Conservation (phyloP, 805 yeast species). For the Teunomyces pallodes region DNA sequence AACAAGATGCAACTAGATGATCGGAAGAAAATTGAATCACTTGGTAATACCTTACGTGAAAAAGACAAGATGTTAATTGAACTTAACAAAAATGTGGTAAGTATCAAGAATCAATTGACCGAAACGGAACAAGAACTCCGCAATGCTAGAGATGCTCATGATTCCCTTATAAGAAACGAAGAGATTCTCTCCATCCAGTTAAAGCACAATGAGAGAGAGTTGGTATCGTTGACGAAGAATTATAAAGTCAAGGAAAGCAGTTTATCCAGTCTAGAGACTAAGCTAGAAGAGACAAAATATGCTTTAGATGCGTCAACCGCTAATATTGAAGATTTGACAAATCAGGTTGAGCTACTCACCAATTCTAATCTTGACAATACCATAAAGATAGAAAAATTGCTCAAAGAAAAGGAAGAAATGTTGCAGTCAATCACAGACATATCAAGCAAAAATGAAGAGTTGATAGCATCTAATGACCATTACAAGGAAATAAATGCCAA, state of each 20-base stretch:
- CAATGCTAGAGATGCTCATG: conserved; percentile 3
- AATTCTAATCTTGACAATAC: conserved; percentile 11
- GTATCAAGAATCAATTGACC: conserved; percentile 2
- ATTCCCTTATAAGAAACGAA: conserved; percentile 7
- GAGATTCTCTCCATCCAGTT: conserved; percentile 20
- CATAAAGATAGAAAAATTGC: conserved; percentile 13
- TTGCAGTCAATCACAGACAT: conserved; percentile 5
- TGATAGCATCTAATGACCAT: conserved; percentile 10
- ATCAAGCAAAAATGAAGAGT: conserved; percentile 7
- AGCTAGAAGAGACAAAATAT: conserved; percentile 4
- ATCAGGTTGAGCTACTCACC: conserved; percentile 8
- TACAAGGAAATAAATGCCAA: conserved; percentile 17
- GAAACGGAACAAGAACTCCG: conserved; percentile 6
- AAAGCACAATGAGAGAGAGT: conserved; percentile 25
- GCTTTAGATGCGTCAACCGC: background rate
- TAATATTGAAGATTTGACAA: background rate
- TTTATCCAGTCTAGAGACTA: conserved; percentile 3
- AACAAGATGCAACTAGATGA: conserved; percentile 23
- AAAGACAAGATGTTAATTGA: conserved; percentile 5
- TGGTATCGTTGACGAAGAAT: conserved; percentile 24
- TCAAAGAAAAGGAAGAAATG: conserved; percentile 18
- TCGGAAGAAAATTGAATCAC: conserved; percentile 5
- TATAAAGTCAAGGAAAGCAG: conserved; percentile 15
- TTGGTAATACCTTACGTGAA: conserved; percentile 6
- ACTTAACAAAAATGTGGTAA: conserved; percentile 3